Percentiles rank a stretch among this genome's conserved stretches.
phyloP scores from a whole-genome alignment of 164 flowering plant species.

The Sedum album region DNA sequence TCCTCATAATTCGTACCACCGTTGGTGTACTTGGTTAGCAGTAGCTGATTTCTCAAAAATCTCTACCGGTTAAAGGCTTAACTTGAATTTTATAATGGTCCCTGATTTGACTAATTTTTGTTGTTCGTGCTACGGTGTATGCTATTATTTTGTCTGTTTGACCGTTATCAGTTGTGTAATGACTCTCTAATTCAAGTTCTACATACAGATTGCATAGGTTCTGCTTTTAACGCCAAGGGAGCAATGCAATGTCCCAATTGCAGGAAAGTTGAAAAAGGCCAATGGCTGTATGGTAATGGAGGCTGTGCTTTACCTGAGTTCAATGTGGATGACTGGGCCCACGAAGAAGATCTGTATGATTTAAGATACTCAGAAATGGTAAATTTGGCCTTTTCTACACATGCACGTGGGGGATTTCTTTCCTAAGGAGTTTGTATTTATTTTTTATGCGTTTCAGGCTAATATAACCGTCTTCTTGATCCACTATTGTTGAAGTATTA shows the following conservation, averaged over 20 bases:
- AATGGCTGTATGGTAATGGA: constrained; percentile 79
- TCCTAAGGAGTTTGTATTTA: not conserved
- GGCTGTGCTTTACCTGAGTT: constrained; percentile 50
- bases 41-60: no score
- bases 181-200: not conserved
- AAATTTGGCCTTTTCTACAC: not conserved
- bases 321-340: constrained; percentile 60
- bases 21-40: no score
- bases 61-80: not conserved
- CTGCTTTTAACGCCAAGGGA: constrained; percentile 83
- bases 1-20: no score
- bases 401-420: not conserved
- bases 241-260: constrained; percentile 97
- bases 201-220: constrained; percentile 82
- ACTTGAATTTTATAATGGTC: not conserved
- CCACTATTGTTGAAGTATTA: not conserved
- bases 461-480: not conserved
- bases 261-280: constrained; percentile 84
- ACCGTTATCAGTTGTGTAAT: not conserved
- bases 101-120: not conserved
- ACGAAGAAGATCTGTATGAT: not conserved
- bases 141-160: not conserved
- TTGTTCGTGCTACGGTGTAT: not conserved
- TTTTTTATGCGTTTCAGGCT: not conserved
- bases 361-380: constrained; percentile 1